phyloP scores from a whole-genome alignment of 2,329 filamentous ascomycete species.

The Tolypocladium guangdongense region DNA sequence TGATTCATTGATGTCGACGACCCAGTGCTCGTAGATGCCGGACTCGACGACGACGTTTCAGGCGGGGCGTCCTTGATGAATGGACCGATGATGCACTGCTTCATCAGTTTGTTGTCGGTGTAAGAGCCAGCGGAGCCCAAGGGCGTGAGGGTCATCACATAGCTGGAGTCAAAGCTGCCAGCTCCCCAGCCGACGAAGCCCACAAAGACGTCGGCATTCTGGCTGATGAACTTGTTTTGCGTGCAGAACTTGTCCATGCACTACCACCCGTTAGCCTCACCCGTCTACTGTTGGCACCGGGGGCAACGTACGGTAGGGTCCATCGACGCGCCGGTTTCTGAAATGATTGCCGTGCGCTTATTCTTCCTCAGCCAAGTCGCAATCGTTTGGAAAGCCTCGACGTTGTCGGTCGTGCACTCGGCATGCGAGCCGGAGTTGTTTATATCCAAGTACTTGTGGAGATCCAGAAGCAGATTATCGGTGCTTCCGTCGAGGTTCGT shows the following conservation, averaged over 20 bases:
- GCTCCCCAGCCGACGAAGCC: slow-evolving; percentile 37
- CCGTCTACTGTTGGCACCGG: too few relatives aligned
- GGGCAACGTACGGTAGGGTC: too few relatives aligned
- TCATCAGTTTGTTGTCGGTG: slow-evolving; percentile 29
- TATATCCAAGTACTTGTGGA: slow-evolving; percentile 50
- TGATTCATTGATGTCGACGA: not conserved
- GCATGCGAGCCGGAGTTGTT: slow-evolving; percentile 43
- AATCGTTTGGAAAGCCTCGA: slow-evolving; percentile 34
- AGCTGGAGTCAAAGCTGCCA: slow-evolving; percentile 29
- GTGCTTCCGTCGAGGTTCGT: slow-evolving; percentile 49
- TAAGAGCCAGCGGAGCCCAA: slow-evolving; percentile 11
- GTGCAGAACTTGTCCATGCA: slow-evolving; percentile 33
- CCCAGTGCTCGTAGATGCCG: not conserved
- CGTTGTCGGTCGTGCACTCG: slow-evolving; percentile 42
- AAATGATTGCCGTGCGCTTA: slow-evolving; percentile 37
- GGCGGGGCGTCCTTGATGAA: slow-evolving; percentile 11
- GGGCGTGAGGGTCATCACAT: slow-evolving; percentile 33
- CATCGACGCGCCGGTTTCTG: slow-evolving; percentile 39
- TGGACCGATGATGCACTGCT: slow-evolving; percentile 28
- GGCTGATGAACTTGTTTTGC: slow-evolving; percentile 34
- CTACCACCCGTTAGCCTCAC: too few relatives aligned
- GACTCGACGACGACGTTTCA: not conserved
- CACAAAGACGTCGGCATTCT: slow-evolving; percentile 34
- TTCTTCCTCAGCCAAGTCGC: slow-evolving; percentile 35
- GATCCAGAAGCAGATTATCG: slow-evolving; percentile 44